Evolutionary conservation across 2,329 filamentous ascomycete species (phyloP), one percentile per base, ranked within the genome.

Genomic region (Xylaria digitata): DNA sequence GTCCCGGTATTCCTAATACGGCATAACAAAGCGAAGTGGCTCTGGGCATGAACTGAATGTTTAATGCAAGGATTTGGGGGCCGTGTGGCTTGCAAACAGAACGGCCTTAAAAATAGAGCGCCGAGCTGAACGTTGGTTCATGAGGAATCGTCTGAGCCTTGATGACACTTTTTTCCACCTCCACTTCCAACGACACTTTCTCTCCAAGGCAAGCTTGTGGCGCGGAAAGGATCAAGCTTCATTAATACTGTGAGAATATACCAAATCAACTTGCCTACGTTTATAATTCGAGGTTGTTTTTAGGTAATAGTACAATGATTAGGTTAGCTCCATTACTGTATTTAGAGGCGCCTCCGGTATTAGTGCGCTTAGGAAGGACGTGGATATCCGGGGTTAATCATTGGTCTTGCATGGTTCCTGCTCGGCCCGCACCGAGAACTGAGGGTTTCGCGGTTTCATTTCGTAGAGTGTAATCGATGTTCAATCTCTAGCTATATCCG

Each of bases 341-440:
- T 19, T 55, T 2, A 26, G 26, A 26, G 15, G 13, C 6, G 6
- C 3, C n/a, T 4, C n/a, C 7, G 53, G 15, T 17, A n/a, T 30
- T 30, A 26, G 50, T 21, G 53, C 37, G 15, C 13, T 23, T 55
- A 15, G 43, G 37, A 2, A 8, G 59, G 42, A 48, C 49, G 8
- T 50, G 9, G 8, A 42, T 32, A 56, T 56, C 43, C 19, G 50
- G 52, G 34, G 23, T 26, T 43, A 56, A 34, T 23, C 15, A n/a
- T 13, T 17, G 19, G 30, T 30, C n/a, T 21, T 53, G 42, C 4
- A 40, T 19, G 40, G 43, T 55, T 23, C 11, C 37, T 19, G 32
- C 49, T 62, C 63, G 63, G 63, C 53, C 58, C 53, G 63, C 59
- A 34, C 63, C 58, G 53, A 46, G 37, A n/a, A 37, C 30, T 52